Evolutionary conservation across 2,329 filamentous ascomycete genomes (phyloP), one percentile per base, ranked within the genome.

Genomic region (Pestalotiopsis sp.): DNA sequence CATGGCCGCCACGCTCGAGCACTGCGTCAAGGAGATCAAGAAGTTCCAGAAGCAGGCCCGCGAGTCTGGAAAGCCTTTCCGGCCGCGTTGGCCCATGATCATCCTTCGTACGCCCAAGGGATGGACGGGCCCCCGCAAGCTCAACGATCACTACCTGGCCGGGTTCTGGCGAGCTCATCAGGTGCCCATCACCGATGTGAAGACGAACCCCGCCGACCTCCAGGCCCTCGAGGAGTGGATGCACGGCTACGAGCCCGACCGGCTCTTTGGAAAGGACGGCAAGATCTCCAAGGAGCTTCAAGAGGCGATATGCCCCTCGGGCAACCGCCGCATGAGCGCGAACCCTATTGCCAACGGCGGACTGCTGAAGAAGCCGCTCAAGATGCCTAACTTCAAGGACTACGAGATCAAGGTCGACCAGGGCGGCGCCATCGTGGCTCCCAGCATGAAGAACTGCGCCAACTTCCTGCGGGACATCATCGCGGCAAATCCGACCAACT

Each of bases 141-240:
- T 94, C 65, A 91, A 91, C 73, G 87, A 87, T 69, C 91, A 93
- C 76, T 90, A 87, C 73, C 85, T 94, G 7, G 89, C 89, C 74
- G 92, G 92, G n/a, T 94, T 89, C 83, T 95, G 92, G 92, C 87
- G 92, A 58, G 84, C 92, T 20, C 92, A 95, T 76, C 92, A 95
- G 79, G 90, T 95, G 6, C 92, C 92, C 58, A 90, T 95, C 69
- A 86, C 92, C 4, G 91, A 92, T 71, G 90, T 92, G 1, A 84
- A 85, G 45, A 87, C 85, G 27, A 93, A 93, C 76, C 84, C 87
- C 0, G 83, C 86, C 14, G 90, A 93, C 69, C 82, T 94, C 68
- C 88, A 91, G 80, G 71, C 89, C 1, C 85, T 95, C 6, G 92
- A 95, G 79, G 80, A 87, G 38, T 95, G 92, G 92, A 93, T 95